A percentile compares a stretch with the other conserved stretches of the same genome.
phyloP scores from a whole-genome alignment of 202 grass and related monocot species.

The Brachypodium distachyon region DNA sequence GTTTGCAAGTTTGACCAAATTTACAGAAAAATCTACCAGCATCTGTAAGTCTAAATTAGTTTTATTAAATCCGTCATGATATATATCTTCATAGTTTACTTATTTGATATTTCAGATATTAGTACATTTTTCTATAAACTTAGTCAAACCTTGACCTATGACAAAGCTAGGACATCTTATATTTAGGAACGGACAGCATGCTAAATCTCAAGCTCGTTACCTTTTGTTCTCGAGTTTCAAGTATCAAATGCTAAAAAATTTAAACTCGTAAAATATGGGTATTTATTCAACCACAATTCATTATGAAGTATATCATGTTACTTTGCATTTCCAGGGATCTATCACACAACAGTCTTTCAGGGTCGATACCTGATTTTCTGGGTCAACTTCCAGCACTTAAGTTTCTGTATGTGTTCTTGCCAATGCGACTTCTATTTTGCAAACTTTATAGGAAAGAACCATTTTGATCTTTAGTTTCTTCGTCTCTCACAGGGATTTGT shows the following conservation, averaged over 20 bases:
- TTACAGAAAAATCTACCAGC: no score
- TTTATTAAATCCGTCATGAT: no score
- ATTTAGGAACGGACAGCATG: no score
- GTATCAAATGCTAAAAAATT: neutral
- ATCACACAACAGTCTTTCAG: conserved; percentile 48
- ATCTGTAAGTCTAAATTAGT: no score
- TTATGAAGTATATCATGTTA: neutral
- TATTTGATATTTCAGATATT: no score
- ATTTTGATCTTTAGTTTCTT: neutral
- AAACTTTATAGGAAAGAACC: neutral
- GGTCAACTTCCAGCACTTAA: conserved; percentile 20
- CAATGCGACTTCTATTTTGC: neutral
- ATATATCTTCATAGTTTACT: no score
- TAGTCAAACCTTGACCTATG: no score
- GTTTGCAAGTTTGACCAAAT: no score
- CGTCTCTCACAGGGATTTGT: neutral
- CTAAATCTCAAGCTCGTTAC: neutral
- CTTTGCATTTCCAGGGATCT: conserved; percentile 41
- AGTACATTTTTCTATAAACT: no score
- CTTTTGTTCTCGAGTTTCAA: neutral
- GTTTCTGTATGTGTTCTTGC: conserved; percentile 46
- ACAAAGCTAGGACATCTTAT: no score
- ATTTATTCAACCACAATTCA: neutral
- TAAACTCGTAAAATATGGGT: neutral
- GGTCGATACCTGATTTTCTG: conserved; percentile 34